A percentile compares a stretch with the other conserved stretches of the same genome.
Evolutionary conservation across 305 asterid species (phyloP).

Genomic region (Fraxinus paxiana): DNA sequence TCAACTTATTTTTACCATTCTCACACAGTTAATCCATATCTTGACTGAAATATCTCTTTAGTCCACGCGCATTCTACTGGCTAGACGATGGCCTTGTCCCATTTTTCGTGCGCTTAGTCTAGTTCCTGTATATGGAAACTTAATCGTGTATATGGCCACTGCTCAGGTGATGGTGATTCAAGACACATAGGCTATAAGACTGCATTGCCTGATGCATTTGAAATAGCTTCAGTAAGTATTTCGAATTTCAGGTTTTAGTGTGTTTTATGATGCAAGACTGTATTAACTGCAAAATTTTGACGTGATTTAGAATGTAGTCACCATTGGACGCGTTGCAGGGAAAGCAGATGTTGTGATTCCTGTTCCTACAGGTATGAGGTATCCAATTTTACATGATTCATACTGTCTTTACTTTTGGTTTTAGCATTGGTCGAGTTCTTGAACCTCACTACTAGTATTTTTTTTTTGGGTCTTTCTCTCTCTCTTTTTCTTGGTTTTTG

Average conservation of each 20-base stretch:
- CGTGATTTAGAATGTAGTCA: slow-evolving; percentile 48
- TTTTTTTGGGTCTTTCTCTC: neutral
- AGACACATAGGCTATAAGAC: slow-evolving; percentile 73
- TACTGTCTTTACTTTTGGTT: neutral
- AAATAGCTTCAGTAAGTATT: slow-evolving; percentile 61
- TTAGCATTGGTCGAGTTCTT: neutral
- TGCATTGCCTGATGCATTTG: slow-evolving; percentile 58
- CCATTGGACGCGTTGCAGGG: slow-evolving; percentile 64
- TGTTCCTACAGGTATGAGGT: slow-evolving; percentile 94
- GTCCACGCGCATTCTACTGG: neutral
- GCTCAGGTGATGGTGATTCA: slow-evolving; percentile 76
- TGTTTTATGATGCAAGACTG: neutral
- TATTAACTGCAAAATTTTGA: slow-evolving; percentile 6
- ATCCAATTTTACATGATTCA: neutral
- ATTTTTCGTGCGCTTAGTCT: neutral
- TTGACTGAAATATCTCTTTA: neutral
- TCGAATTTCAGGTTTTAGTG: neutral
- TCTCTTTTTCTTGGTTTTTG: neutral
- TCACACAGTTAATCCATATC: neutral
- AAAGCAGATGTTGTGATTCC: slow-evolving; percentile 75
- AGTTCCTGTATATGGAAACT: neutral
- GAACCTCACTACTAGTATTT: neutral
- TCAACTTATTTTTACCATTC: neutral
- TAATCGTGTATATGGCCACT: neutral
- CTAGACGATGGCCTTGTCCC: neutral